Base-by-base conservation (phyloP, 192 early-diverging fungal species). In the Umbelopsis sp. region DNA sequence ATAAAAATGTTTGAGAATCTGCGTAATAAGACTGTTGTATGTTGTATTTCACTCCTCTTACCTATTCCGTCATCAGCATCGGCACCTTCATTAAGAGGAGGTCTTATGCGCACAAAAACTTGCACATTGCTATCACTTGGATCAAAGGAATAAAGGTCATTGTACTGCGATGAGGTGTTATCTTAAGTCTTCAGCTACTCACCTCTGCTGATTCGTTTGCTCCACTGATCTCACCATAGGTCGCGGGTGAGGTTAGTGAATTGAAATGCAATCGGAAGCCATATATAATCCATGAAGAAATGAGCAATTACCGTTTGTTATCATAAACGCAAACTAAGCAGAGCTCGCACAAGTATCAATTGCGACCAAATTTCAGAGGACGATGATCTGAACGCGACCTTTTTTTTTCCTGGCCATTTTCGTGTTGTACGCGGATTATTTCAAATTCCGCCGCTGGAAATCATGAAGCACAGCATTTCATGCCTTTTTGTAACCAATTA, bases 91-190 rank as follows among this genome's bases (percentile, higher is more conserved):
- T 80, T 73, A 10, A 80, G 83, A 38, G 81, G 69, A 68, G 85
- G 85, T 4, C 85, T 79, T 75, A 86, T 85, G n/a, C 85, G 81
- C 79, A 86, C 76, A 75, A 81, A 85, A 22, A 86, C 85, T 76
- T 85, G 81, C 70, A 86, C 83, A 74, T 84, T 84, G 66, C 45
- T 47, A n/a, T 67, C 56, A 34, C 56, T 62, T 14, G 12, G 6
- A 34, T 8, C 20, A 4, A 29, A 31, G 56, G 16, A 32, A 11
- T n/a, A 49, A 49, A 5, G 4, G 4, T 21, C 47, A 44, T 49
- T 17, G 34, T 5, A 6, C 12, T 4, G 5, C 38, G 38, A 41
- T 11, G 7, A 4, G 38, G 38, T 41, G 12, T 41, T 0, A 41
- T 11, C 8, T 41, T 5, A 11, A 41, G 7, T 6, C 38, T 4